Base-by-base conservation (phyloP, 768 basidiomycete genomes). In the Cystofilobasidium macerans region DNA sequence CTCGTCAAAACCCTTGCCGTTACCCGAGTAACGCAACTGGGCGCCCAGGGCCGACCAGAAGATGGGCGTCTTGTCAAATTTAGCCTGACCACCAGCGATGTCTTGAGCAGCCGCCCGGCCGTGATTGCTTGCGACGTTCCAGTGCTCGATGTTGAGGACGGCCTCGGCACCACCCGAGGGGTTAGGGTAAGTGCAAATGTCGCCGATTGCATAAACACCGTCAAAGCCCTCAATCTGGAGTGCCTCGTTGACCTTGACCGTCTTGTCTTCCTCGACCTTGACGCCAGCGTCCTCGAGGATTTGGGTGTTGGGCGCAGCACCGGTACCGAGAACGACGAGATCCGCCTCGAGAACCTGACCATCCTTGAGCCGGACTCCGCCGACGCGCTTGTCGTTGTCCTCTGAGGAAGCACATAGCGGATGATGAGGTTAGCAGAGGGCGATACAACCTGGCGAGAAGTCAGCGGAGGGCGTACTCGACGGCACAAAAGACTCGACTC, bases 41-140 rank as follows among this genome's bases (percentile, higher is more conserved):
- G 86, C 85, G 40, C 90, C 89, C 82, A 86, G 86, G 26, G 88
- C 87, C 73, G 87, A 89, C 91, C 91, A 93, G 78, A 93, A 93
- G 42, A 90, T 77, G 0, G 89, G 89, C 14, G 88, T 78, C 77
- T 90, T 91, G 56, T 79, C 80, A 75, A 86, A 90, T n/a, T 85
- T 82, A 69, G 84, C 65, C 13, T 78, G 65, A 76, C 80, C 57
- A 80, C 85, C 61, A 3, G 85, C 80, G 70, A 94, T 89, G 12
- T 81, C 85, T 73, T 83, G 83, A 0, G 86, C 91, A n/a, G 87
- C 85, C 20, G 86, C 83, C 58, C 89, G 83, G 2, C 89, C 91
- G 69, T 75, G 86, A 75, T 93, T 92, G 56, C 84, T 84, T 20
- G 90, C 89, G 65, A 91, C 89, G 77, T 90, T 90, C 89, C 91